Conservation (phyloP, 2,329 filamentous ascomycete species). For the Blastomyces emzantsi region DNA sequence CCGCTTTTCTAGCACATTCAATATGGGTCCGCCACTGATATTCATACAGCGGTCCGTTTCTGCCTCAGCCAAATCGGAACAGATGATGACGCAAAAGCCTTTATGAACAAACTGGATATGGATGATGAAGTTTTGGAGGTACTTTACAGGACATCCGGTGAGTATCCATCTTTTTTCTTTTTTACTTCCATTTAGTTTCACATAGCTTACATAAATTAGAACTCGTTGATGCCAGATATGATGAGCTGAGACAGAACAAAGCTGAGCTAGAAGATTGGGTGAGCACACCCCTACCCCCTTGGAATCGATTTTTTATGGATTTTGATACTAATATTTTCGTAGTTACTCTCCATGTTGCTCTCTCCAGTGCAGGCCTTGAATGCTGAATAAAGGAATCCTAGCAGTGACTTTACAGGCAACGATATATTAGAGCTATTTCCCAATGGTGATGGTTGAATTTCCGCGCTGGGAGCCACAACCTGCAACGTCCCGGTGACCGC, state of each 20-base stretch:
- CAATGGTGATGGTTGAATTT: neutral
- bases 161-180: neutral
- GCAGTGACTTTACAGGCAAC: neutral
- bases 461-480: neutral
- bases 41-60: neutral
- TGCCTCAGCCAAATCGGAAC: constrained; percentile 1
- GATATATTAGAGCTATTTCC: neutral
- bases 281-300: neutral
- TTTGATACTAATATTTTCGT: neutral
- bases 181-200: neutral
- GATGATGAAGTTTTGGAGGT: neutral
- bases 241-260: constrained; percentile 1
- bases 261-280: constrained; percentile 1
- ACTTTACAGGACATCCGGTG: neutral
- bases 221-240: neutral
- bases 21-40: neutral
- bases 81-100: neutral
- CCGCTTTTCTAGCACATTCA: neutral
- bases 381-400: neutral
- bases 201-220: neutral
- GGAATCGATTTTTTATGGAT: neutral
- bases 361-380: neutral
- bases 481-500: neutral
- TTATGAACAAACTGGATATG: neutral
- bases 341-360: constrained; percentile 1